Conservation (phyloP, 768 basidiomycete species). For the Amanita subjunquillea region DNA sequence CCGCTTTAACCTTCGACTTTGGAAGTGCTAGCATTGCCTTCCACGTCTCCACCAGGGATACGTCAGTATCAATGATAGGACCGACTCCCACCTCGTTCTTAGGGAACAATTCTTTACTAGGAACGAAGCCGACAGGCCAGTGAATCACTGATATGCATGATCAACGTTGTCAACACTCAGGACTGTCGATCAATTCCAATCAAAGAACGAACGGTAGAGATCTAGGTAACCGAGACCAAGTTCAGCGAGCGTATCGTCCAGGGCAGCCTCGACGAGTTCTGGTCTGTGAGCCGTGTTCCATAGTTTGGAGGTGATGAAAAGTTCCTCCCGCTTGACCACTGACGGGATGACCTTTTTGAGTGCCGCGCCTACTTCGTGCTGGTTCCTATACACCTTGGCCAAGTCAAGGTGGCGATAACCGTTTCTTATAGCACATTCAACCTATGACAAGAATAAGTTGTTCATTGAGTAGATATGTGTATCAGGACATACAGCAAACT, state of each 20-base stretch:
- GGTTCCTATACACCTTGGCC: slow-evolving; percentile 73
- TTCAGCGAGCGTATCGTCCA: slow-evolving; percentile 68
- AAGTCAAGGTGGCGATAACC: slow-evolving; percentile 85
- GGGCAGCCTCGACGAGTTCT: slow-evolving; percentile 56
- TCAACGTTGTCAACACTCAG: neutral
- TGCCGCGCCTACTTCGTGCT: slow-evolving; percentile 64
- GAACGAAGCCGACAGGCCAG: slow-evolving; percentile 68
- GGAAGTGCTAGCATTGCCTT: slow-evolving; percentile 65
- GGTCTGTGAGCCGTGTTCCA: slow-evolving; percentile 73
- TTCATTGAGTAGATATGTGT: too few species aligned
- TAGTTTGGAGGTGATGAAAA: slow-evolving; percentile 76
- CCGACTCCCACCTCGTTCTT: slow-evolving; percentile 27
- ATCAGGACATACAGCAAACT: slow-evolving; percentile 43
- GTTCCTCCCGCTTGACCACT: slow-evolving; percentile 70
- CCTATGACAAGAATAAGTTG: slow-evolving; percentile 26
- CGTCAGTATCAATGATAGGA: slow-evolving; percentile 43
- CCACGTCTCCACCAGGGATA: slow-evolving; percentile 70
- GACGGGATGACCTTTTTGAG: slow-evolving; percentile 69
- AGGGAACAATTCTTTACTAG: slow-evolving; percentile 36
- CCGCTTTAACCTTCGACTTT: slow-evolving; percentile 55
- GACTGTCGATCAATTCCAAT: neutral
- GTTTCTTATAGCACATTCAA: slow-evolving; percentile 61
- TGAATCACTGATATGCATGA: slow-evolving; percentile 48
- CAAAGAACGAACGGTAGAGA: slow-evolving; percentile 46
- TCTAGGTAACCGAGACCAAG: slow-evolving; percentile 76